A percentile compares a stretch with the other conserved stretches of the same genome.
Evolutionary conservation across 2,329 filamentous ascomycete genomes (phyloP).

Genomic region (Curvularia eragrostidis): DNA sequence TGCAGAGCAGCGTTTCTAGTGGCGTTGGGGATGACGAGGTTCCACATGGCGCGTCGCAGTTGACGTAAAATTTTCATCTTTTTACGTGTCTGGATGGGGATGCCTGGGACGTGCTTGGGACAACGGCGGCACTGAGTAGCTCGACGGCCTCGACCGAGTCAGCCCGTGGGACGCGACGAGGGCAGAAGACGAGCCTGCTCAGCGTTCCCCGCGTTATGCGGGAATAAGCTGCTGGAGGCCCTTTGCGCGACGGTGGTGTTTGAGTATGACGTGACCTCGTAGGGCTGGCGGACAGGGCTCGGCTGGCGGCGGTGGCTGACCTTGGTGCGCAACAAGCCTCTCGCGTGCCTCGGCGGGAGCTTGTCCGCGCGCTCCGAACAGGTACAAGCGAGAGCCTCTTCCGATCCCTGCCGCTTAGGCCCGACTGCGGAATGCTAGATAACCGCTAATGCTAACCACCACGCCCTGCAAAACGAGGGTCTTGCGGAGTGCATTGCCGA

Average conservation of each 20-base stretch:
- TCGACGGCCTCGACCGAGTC: conserved; percentile 1
- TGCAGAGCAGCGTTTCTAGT: conserved; percentile 2
- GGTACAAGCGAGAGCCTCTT: conserved; percentile 10
- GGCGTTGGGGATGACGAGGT: conserved; percentile 21
- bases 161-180: background rate
- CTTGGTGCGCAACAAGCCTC: conserved; percentile 32
- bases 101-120: conserved; percentile 29
- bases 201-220: background rate
- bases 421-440: conserved; percentile 23
- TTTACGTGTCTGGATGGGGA: conserved; percentile 19
- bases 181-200: background rate
- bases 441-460: conserved; percentile 8
- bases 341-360: conserved; percentile 23
- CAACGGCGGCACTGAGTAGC: conserved; percentile 13
- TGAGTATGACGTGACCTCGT: conserved; percentile 10
- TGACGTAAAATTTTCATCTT: conserved; percentile 46
- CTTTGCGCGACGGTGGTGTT: conserved; percentile 10
- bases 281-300: conserved; percentile 7
- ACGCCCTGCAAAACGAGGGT: conserved; percentile 3
- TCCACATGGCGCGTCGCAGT: conserved; percentile 38
- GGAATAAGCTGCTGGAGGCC: background rate
- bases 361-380: conserved; percentile 28
- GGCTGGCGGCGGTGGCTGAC: conserved; percentile 6
- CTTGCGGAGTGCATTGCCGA: conserved; percentile 19
- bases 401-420: conserved; percentile 28